Base-by-base conservation (phyloP, 1,284 basidiomycete genomes). In the Trichosporon faecale region DNA sequence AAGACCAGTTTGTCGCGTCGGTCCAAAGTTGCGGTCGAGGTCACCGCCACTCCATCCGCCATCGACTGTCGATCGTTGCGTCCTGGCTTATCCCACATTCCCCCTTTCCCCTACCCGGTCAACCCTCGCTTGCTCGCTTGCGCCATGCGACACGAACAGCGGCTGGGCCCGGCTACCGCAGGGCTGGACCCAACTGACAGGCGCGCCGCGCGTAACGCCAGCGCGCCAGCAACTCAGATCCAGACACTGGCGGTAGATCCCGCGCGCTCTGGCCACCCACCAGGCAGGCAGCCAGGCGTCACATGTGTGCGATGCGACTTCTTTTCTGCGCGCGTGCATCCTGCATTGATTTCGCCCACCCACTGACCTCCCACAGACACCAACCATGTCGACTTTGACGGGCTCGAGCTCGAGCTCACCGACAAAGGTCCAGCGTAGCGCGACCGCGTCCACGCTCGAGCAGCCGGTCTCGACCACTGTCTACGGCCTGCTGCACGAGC, bases 401-500 rank as follows among this genome's bases (percentile, higher is more conserved):
- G 57, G 18, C 27, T 61, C 57, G 57, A 61, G 27, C 27, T 61
- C 57, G 16, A 61, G 57, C 57, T 61, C 57, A 14, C 57, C 57
- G 18, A 29, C 57, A 16, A 61, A 61, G 57, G 57, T 52, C 21
- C 49, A 52, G 49, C 49, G 57, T 29, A 61, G 29, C 27, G 57
- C 57, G 57, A 61, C 57, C 14, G 18, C 29, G 16, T 61, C 57
- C 27, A 29, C 57, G 5, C 18, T 61, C 57, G 57, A 61, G 27
- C 27, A 61, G 29, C 57, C 57, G 9, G 35, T 44, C 9, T 25
- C 63, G 11, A 55, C 18, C 27, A 70, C 72, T 9, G 71, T 83
- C 44, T 84, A 80, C 64, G 46, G 61, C 9, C 75, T 84, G 52
- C 80, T 83, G 21, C 83, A 83, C 70, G 74, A 77, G 7, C 70